Base-by-base conservation (phyloP, 257 asterid species). In the Solanum tarapatanum region DNA sequence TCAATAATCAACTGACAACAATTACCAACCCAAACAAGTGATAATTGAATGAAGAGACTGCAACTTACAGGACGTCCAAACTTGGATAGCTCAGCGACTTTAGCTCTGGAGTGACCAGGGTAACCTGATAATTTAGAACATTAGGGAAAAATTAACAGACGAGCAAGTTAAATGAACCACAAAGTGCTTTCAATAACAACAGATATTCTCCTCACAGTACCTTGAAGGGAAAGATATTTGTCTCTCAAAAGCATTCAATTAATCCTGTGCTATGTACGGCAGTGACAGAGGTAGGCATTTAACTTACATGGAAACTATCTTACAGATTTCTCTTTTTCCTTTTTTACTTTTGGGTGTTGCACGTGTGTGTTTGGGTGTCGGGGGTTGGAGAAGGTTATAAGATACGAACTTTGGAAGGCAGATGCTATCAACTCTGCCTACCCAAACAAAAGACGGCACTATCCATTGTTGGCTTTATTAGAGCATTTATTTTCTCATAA, bases 61-160 rank as follows among this genome's bases (percentile, higher is more conserved):
- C 32, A 51, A 87, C 93, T 92, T 90, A 96, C 99, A 43, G 98
- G 97, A 87, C 96, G 98, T 85, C 98, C 98, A 89, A 93, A 94
- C 91, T 96, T 96, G 87, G 99, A 91, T 48, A 92, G 90, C 91
- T 96, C 99, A n/a, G 94, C 88, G 69, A 88, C 94, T 89, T 93
- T 95, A 77, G 93, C 94, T 89, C 90, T 93, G 66, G 93, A 92
- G 72, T 88, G 94, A 86, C 96, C 95, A 16, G 97, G 98, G 88
- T 88, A 90, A 90, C 99, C 99, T 96, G 86, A 37, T 72, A 17
- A 72, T 23, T 21, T 23, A 39, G 79, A 32, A 66, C 39, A 41
- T 51, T 26, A 72, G 28, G 36, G 55, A 33, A 11, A 30, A 70
- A 2, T 33, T 35, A 86, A 82, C 26, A 45, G 66, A 23, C 0